Evolutionary conservation across 2,329 filamentous ascomycete genomes (phyloP).

Genomic region (Ophidiomyces ophidiicola): DNA sequence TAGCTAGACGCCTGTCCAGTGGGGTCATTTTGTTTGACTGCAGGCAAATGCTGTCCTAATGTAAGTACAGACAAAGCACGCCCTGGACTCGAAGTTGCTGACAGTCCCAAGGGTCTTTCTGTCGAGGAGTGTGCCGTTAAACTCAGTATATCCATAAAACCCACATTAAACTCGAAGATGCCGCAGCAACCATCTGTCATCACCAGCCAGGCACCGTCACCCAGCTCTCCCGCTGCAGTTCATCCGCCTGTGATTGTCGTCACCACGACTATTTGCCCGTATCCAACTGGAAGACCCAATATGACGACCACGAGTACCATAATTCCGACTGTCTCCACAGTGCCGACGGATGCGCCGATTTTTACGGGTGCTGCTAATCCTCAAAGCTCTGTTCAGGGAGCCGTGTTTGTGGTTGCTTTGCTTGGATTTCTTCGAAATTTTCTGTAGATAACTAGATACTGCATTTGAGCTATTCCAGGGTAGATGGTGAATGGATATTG

Average conservation of each 20-base stretch:
- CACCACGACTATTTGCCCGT: slow-evolving; percentile 1
- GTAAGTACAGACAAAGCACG: slow-evolving; percentile 6
- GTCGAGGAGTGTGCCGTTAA: slow-evolving; percentile 12
- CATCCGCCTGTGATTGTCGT: background rate
- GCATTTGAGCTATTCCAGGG: background rate
- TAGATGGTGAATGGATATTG: too few relatives aligned
- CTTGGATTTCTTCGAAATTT: slow-evolving; percentile 10
- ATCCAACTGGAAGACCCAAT: background rate
- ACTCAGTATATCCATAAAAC: slow-evolving; percentile 8
- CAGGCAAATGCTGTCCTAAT: slow-evolving; percentile 16
- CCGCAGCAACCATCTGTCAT: slow-evolving; percentile 2
- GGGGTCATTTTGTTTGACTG: slow-evolving; percentile 15
- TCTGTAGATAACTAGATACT: background rate
- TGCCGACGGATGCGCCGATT: background rate
- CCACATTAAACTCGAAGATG: background rate
- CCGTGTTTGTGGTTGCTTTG: slow-evolving; percentile 11
- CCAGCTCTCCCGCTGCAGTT: background rate
- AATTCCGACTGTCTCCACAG: background rate
- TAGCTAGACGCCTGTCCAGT: slow-evolving; percentile 14
- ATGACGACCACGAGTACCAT: background rate
- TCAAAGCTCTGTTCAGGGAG: slow-evolving; percentile 8
- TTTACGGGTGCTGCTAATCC: slow-evolving; percentile 12
- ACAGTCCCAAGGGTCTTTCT: slow-evolving; percentile 9
- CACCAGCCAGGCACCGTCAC: background rate
- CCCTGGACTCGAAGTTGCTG: background rate